Evolutionary conservation across 2,329 filamentous ascomycete species (phyloP), one percentile per base, ranked within the genome.

Genomic region (Hyphodiscus sp.): DNA sequence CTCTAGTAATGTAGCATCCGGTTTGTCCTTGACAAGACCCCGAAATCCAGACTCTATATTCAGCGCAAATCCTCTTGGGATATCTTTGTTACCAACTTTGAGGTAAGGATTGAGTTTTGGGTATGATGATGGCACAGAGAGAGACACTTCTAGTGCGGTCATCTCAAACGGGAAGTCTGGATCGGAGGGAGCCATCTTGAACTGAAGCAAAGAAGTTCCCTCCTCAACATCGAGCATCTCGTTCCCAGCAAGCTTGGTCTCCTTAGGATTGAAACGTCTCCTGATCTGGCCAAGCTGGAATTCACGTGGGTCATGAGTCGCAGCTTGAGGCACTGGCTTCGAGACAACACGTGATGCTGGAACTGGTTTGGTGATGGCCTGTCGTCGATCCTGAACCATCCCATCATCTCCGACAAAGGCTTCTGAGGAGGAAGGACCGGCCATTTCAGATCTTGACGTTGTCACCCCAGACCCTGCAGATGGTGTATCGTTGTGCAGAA

Each of bases 121-220:
- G 68, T 88, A 92, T 18, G 69, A 70, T 10, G 65, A 67, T 1
- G 89, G 88, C 19, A 94, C 76, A 49, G 74, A 76, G 41, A 94
- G 71, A 44, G 81, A 75, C 66, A 87, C 91, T 42, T 87, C 76
- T 30, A 94, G 73, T 41, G 78, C 74, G 23, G 82, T 77, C 65
- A 92, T 74, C 57, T 91, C 86, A 68, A 89, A 92, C 0, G 89
- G 86, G 63, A 94, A 92, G 65, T 94, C 89, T 0, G 89, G 89
- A 66, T 94, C 89, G 6, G 88, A 90, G 5, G 89, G 89, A 13
- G 71, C 72, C 57, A 94, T 71, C 49, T 75, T 80, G 68, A 92
- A 88, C 10, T 74, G 70, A 41, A 91, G 69, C 16, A 79, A 76
- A 0, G 80, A 81, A 18, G 51, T 51, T 47, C 60, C 59, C 43